Evolutionary conservation across 768 basidiomycete genomes (phyloP).

Genomic region (Amanita phalloides): DNA sequence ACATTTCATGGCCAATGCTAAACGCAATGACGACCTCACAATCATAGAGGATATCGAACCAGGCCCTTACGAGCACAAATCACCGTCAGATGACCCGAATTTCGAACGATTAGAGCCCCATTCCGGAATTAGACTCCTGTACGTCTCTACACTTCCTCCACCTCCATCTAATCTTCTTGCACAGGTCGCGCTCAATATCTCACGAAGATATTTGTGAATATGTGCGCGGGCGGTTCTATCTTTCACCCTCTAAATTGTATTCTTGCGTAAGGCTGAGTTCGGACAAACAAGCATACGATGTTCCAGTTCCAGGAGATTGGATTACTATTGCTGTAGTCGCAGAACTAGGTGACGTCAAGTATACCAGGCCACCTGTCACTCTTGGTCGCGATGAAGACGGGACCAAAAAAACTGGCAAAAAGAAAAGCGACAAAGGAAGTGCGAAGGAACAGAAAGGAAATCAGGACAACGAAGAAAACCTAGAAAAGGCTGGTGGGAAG

Average conservation of each 20-base stretch:
- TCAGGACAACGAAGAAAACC: slow-evolving; percentile 17
- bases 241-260: slow-evolving; percentile 85
- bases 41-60: slow-evolving; percentile 68
- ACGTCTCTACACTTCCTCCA: slow-evolving; percentile 19
- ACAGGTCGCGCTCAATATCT: slow-evolving; percentile 60
- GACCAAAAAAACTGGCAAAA: slow-evolving; percentile 13
- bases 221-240: slow-evolving; percentile 73
- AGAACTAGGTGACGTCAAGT: slow-evolving; percentile 72
- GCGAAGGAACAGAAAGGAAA: slow-evolving; percentile 19
- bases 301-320: slow-evolving; percentile 91
- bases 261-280: slow-evolving; percentile 69
- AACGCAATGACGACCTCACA: slow-evolving; percentile 52
- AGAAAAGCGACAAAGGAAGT: slow-evolving; percentile 24
- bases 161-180: not conserved
- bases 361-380: slow-evolving; percentile 56
- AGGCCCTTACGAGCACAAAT: slow-evolving; percentile 69
- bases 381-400: slow-evolving; percentile 36
- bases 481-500: slow-evolving; percentile 50
- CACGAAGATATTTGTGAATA: slow-evolving; percentile 77
- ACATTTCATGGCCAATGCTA: slow-evolving; percentile 6
- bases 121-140: slow-evolving; percentile 80
- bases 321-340: slow-evolving; percentile 94
- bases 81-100: slow-evolving; percentile 60
- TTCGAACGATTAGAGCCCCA: slow-evolving; percentile 85
- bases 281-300: slow-evolving; percentile 77